Conservation (phyloP, 2,329 filamentous ascomycete genomes). For the Rhinocladiella mackenziei region DNA sequence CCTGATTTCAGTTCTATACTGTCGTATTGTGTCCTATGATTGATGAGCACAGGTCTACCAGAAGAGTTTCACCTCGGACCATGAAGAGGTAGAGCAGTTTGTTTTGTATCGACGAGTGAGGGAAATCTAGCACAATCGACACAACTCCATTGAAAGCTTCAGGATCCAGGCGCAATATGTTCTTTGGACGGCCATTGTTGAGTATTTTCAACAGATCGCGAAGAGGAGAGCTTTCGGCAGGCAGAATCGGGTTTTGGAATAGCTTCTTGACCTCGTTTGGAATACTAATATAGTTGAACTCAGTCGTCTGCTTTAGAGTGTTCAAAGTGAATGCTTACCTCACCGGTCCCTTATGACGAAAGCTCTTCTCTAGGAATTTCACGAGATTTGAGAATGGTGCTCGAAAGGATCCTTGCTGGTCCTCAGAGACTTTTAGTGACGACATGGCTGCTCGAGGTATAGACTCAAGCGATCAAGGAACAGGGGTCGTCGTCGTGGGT, state of each 20-base stretch:
- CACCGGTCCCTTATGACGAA: slow-evolving; percentile 11
- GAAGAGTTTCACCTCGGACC: slow-evolving; percentile 3
- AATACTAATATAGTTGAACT: slow-evolving; percentile 5
- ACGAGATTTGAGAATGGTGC: slow-evolving; percentile 15
- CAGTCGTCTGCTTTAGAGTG: not conserved
- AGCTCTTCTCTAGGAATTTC: slow-evolving; percentile 8
- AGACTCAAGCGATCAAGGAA: no score
- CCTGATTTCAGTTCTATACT: slow-evolving; percentile 10
- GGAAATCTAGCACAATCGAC: slow-evolving; percentile 21
- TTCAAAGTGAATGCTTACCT: slow-evolving; percentile 9
- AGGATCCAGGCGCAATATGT: slow-evolving; percentile 18
- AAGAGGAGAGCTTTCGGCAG: slow-evolving; percentile 11
- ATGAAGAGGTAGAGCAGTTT: slow-evolving; percentile 25
- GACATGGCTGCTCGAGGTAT: not conserved
- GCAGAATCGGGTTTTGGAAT: slow-evolving; percentile 10
- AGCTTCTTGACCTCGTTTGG: slow-evolving; percentile 12
- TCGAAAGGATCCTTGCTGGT: slow-evolving; percentile 1
- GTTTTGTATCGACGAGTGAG: slow-evolving; percentile 17
- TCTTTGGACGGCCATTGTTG: slow-evolving; percentile 13
- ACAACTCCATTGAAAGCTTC: slow-evolving; percentile 15
- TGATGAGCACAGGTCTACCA: not conserved
- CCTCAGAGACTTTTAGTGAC: not conserved
- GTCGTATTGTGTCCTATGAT: slow-evolving; percentile 10
- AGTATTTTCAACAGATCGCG: slow-evolving; percentile 12
- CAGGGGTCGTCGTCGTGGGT: not conserved